Percentiles rank a stretch among this genome's conserved stretches.
These are phyloP conservation scores for Amanita thiersii DNA, from an alignment of 768 basidiomycete species.

Conservation along the genomic window DNA sequence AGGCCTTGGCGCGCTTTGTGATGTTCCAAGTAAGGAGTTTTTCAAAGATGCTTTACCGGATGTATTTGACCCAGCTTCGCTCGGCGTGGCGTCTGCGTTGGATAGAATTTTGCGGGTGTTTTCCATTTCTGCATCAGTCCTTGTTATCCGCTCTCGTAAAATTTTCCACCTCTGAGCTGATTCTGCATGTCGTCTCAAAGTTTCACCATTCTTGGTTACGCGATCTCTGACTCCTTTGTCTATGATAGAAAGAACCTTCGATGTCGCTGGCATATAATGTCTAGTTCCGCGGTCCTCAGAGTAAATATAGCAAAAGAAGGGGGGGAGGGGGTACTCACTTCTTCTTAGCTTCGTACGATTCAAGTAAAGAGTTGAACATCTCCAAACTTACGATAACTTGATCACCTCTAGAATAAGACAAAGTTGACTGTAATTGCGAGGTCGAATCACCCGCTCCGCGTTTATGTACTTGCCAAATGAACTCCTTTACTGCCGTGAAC, in stretches of 20 bases:
- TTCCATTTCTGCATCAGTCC: slow-evolving; percentile 82
- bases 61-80: slow-evolving; percentile 64
- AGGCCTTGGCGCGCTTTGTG: slow-evolving; percentile 40
- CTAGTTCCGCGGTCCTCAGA: slow-evolving; percentile 26
- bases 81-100: slow-evolving; percentile 40
- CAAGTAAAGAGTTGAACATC: slow-evolving; percentile 55
- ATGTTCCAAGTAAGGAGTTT: slow-evolving; percentile 61
- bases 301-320: not conserved
- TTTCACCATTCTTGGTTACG: slow-evolving; percentile 95
- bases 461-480: slow-evolving; percentile 76
- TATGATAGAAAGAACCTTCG: slow-evolving; percentile 87
- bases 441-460: slow-evolving; percentile 39
- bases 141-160: slow-evolving; percentile 68
- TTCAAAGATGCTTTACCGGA: slow-evolving; percentile 46
- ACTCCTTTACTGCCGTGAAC: slow-evolving; percentile 44
- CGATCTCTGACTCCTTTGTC: slow-evolving; percentile 91
- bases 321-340: slow-evolving; percentile 43
- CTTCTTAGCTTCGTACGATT: slow-evolving; percentile 84
- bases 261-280: slow-evolving; percentile 91
- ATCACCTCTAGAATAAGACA: slow-evolving; percentile 40
- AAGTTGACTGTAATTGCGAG: slow-evolving; percentile 30
- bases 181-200: slow-evolving; percentile 81
- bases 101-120: slow-evolving; percentile 51
- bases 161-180: slow-evolving; percentile 81
- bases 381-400: slow-evolving; percentile 49